These are phyloP conservation scores for Biscutella laevigata DNA, from an alignment of 441 rosid genomes.

Conservation along the genomic window DNA sequence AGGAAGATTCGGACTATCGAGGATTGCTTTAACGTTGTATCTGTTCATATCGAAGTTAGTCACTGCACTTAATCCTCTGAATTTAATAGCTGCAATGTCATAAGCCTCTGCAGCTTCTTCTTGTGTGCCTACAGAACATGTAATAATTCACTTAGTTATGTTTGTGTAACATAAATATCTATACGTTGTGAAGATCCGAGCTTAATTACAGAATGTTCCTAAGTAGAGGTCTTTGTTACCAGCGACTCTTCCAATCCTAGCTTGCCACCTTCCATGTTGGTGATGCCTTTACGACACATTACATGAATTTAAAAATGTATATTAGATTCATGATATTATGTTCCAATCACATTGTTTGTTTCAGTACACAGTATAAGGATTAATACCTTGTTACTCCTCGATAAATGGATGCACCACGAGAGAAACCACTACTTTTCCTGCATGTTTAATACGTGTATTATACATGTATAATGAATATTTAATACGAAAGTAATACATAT, in stretches of 20 bases:
- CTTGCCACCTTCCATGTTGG: constrained; percentile 83
- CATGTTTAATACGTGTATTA: background rate
- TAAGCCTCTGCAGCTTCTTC: constrained; percentile 98
- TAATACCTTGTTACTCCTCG: constrained; percentile 88
- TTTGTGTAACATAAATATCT: background rate
- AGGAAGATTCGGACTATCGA: constrained; percentile 79
- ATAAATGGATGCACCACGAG: constrained; percentile 93
- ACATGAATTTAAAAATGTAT: background rate
- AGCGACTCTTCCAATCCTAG: constrained; percentile 71
- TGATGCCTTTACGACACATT: constrained; percentile 43
- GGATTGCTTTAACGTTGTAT: constrained; percentile 74
- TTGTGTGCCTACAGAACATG: constrained; percentile 55
- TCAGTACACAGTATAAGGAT: too few species aligned
- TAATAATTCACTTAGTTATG: background rate
- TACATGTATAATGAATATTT: background rate
- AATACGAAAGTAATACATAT: background rate
- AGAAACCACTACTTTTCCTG: constrained; percentile 96
- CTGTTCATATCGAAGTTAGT: constrained; percentile 92
- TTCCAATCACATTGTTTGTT: too few species aligned
- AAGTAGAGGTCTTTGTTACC: constrained; percentile 73
- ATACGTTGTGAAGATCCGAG: too few species aligned
- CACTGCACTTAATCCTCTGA: constrained; percentile 82
- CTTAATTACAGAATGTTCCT: constrained; percentile 72
- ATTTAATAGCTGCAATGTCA: constrained; percentile 92
- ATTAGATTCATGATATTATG: background rate